phyloP scores from a whole-genome alignment of 2,329 filamentous ascomycete species.

The Microdochium paspali region DNA sequence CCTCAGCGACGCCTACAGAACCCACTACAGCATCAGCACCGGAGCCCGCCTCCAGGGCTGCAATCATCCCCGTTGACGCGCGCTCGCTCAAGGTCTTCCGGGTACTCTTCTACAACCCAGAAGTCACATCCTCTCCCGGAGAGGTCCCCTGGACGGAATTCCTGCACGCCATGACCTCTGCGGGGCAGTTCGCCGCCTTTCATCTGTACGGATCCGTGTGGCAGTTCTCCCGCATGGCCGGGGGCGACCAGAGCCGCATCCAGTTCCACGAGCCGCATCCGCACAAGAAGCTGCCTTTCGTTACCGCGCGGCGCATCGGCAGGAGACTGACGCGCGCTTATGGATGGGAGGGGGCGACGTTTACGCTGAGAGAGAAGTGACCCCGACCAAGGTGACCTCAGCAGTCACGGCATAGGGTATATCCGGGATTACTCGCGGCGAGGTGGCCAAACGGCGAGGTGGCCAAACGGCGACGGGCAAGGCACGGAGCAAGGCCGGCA shows the following conservation, averaged over 20 bases:
- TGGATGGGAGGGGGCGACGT: constrained; percentile 38
- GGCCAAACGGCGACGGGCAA: too few relatives aligned
- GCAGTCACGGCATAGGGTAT: too few relatives aligned
- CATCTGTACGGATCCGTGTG: constrained; percentile 54
- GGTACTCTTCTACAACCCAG: constrained; percentile 29
- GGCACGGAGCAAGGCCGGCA: too few relatives aligned
- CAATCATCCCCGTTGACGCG: constrained; percentile 15
- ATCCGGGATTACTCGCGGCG: too few relatives aligned
- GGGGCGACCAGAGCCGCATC: constrained; percentile 37
- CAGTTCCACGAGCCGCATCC: constrained; percentile 55
- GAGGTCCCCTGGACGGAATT: constrained; percentile 45
- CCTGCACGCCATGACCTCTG: constrained; percentile 36
- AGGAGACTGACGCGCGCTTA: constrained; percentile 38
- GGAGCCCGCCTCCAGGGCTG: neutral
- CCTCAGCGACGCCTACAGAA: neutral
- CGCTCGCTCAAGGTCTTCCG: constrained; percentile 24
- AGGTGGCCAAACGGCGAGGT: too few relatives aligned
- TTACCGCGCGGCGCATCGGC: constrained; percentile 33
- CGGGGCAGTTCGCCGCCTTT: constrained; percentile 36
- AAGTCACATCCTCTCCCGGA: constrained; percentile 24
- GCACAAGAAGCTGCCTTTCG: constrained; percentile 37
- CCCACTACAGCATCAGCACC: neutral
- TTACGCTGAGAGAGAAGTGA: constrained; percentile 17
- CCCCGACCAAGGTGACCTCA: too few relatives aligned
- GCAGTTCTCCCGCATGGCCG: constrained; percentile 39